Evolutionary conservation across 75 land plant species (phyloP).

Genomic region (Chamaecyparis obtusa): DNA sequence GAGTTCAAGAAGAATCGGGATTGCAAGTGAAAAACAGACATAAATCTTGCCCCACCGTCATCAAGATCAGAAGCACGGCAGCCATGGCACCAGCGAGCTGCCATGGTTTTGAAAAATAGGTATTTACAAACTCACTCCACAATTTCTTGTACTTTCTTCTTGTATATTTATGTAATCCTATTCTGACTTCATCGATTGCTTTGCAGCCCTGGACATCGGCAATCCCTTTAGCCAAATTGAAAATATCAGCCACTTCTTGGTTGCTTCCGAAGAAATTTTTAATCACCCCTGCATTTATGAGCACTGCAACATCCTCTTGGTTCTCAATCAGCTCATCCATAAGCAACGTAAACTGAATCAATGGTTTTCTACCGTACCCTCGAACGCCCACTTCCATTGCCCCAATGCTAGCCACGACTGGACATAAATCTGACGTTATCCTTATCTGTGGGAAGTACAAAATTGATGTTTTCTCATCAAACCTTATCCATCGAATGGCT

Average conservation of each 20-base stretch:
- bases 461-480: not conserved
- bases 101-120: too few relatives aligned
- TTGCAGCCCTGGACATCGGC: not conserved
- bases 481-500: not conserved
- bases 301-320: not conserved
- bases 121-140: too few relatives aligned
- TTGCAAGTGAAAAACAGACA: too few relatives aligned
- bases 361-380: not conserved
- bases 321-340: not conserved
- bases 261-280: not conserved
- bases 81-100: too few relatives aligned
- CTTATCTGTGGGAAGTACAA: not conserved
- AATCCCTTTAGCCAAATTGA: not conserved
- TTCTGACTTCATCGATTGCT: not conserved
- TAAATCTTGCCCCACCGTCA: too few relatives aligned
- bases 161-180: not conserved
- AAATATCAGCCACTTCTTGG: not conserved
- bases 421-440: not conserved
- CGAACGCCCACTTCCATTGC: not conserved
- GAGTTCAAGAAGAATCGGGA: too few relatives aligned
- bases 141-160: not conserved
- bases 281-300: not conserved
- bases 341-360: not conserved
- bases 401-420: not conserved
- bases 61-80: too few relatives aligned